Base-by-base conservation (phyloP, 2,329 filamentous ascomycete genomes). In the Epichloe gansuensis region DNA sequence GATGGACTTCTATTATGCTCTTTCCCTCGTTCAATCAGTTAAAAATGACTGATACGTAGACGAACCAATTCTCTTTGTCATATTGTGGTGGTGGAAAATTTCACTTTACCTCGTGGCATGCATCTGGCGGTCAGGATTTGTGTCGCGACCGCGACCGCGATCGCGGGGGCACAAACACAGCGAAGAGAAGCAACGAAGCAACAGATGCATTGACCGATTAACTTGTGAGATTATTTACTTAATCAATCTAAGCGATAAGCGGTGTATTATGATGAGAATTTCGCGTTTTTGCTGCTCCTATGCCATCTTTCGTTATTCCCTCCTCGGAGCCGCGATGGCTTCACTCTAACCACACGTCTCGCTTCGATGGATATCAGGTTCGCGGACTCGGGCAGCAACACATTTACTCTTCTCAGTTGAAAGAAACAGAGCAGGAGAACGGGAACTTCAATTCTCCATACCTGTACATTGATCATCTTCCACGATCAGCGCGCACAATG, bases 271-370 rank as follows among this genome's bases (percentile, higher is more conserved):
- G 1, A 9, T 12, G 13, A 28, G 25, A 2, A 12, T 12, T 23
- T 15, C 11, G 21, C 34, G 42, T 21, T 15, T 9, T 23, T 15
- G 35, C 21, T 46, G 35, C 23, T 9, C 3, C 13, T 17, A 13
- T 51, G 48, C 39, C 41, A 15, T 38, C 15, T 42, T 5, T 21
- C 34, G n/a, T n/a, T 9, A 13, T 38, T 37, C 21, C 35, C 37
- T 37, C 21, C 4, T 34, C 12, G 37, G 37, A n/a, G 48, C 44
- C 48, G 41, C 48, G 52, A 54, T 54, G 52, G 37, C 52, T 46
- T 54, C 48, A 45, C 37, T 42, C 31, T 7, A 17, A 38, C 43
- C 25, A 28, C 15, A 4, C n/a, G 23, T 11, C 41, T 25, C 3
- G 41, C 17, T 11, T 44, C 13, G 17, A 28, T 15, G 21, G 12